Base-by-base conservation (phyloP, 768 basidiomycete genomes). In the Tulasnella sp. region DNA sequence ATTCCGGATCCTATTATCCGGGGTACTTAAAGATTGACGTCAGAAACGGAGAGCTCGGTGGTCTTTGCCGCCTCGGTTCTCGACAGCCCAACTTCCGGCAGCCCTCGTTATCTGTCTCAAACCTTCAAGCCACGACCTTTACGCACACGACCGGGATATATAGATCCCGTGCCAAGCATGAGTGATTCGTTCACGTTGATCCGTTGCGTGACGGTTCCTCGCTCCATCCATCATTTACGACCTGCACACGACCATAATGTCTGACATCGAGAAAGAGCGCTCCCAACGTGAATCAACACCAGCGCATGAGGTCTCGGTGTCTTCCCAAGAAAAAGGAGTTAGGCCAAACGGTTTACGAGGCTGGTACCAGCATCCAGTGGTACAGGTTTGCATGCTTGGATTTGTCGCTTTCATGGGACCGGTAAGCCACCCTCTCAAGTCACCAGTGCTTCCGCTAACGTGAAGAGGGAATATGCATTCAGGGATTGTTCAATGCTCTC, bases 351-450 rank as follows among this genome's bases (percentile, higher is more conserved):
- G 61, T 18, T 75, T 88, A 75, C 88, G 84, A 81, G 89, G 89
- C 16, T 9, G 91, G 39, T 92, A 91, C 82, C 88, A 88, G 79
- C 86, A 91, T 80, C 88, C 90, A 29, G 81, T 86, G 78, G 89
- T 88, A 0, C 90, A 91, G 83, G 86, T 86, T 2, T 84, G 92
- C 74, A 84, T 94, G 83, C 85, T 93, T 23, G 93, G 91, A 57
- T 86, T 93, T 70, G 89, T 93, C 71, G 92, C 91, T 80, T 87
- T 88, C 82, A 83, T 87, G 82, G 80, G 72, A 61, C 78, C 80
- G 10, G 77, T 78, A 73, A 74, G 74, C 46, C 69, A 26, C 71
- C 42, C 37, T 29, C 18, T 16, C 26, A 70, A 51, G 13, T 20
- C 70, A 1, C 40, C 23, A 32, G 55, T 16, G n/a, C 29, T 9